Percentiles rank a stretch among this genome's conserved stretches.
Evolutionary conservation across 2,329 filamentous ascomycete species (phyloP).

Genomic region (Aspergillus sp.): DNA sequence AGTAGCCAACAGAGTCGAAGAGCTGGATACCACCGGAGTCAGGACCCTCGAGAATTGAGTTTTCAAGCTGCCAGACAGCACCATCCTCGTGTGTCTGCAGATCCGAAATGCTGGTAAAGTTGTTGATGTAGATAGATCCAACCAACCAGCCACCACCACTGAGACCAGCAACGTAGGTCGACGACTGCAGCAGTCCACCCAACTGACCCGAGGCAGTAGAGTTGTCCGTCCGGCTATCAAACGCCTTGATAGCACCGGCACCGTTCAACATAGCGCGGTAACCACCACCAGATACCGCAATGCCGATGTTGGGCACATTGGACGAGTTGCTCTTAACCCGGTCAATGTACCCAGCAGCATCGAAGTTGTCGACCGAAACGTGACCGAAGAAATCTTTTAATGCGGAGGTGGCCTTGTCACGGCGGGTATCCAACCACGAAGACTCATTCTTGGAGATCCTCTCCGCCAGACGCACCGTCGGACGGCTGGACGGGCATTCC

Average conservation of each 20-base stretch:
- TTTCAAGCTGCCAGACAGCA: conserved; percentile 24
- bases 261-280: conserved; percentile 83
- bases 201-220: conserved; percentile 60
- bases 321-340: conserved; percentile 49
- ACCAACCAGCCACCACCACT: conserved; percentile 83
- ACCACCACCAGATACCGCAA: conserved; percentile 77
- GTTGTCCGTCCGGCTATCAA: conserved; percentile 64
- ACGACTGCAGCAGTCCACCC: conserved; percentile 71
- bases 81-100: conserved; percentile 20
- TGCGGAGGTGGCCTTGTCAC: conserved; percentile 64
- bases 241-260: conserved; percentile 73
- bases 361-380: conserved; percentile 69
- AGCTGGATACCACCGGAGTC: conserved; percentile 32
- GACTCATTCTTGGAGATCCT: conserved; percentile 63
- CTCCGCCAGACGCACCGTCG: conserved; percentile 60
- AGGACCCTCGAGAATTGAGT: conserved; percentile 44
- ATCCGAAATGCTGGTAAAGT: conserved; percentile 62
- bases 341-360: conserved; percentile 67
- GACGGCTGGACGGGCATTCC: conserved; percentile 61
- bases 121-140: conserved; percentile 71
- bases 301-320: conserved; percentile 61
- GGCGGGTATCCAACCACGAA: conserved; percentile 65
- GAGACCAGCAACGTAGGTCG: conserved; percentile 75
- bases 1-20: conserved; percentile 54
- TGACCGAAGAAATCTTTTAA: conserved; percentile 67